Evolutionary conservation across 2,329 filamentous ascomycete species (phyloP).

Genomic region (Zasmidium citrigriseum): DNA sequence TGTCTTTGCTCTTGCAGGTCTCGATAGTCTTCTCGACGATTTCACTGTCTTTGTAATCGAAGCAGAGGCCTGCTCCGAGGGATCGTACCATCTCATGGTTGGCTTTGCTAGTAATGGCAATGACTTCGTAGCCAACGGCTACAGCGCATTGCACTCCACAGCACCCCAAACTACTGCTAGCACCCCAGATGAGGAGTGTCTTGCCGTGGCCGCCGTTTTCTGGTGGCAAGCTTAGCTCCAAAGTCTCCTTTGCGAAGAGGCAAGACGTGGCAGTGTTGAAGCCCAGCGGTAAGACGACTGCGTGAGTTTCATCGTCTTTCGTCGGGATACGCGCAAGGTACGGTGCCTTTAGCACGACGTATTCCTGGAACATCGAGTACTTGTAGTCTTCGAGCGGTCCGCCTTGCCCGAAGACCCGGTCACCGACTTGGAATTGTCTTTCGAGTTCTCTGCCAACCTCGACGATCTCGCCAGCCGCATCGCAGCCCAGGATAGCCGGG

Average conservation of each 20-base stretch:
- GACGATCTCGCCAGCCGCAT: slow-evolving; percentile 29
- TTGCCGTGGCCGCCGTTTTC: not conserved
- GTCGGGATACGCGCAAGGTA: not conserved
- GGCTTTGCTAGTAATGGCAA: slow-evolving; percentile 34
- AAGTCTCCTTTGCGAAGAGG: slow-evolving; percentile 2
- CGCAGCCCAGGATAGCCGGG: slow-evolving; percentile 32
- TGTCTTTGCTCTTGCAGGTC: not conserved
- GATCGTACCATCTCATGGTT: slow-evolving; percentile 43
- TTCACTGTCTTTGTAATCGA: slow-evolving; percentile 44
- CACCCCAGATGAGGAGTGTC: slow-evolving; percentile 53
- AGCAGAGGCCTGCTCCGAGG: slow-evolving; percentile 48
- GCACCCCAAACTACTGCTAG: slow-evolving; percentile 53
- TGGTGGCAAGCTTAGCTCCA: slow-evolving; percentile 21
- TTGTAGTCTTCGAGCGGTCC: not conserved
- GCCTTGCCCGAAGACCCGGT: slow-evolving; percentile 5
- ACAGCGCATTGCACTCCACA: slow-evolving; percentile 51
- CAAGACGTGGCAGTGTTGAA: slow-evolving; percentile 11
- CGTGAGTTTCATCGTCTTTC: not conserved
- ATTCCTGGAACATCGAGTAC: slow-evolving; percentile 6
- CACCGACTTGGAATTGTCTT: slow-evolving; percentile 12
- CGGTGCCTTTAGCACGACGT: not conserved
- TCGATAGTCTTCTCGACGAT: slow-evolving; percentile 1
- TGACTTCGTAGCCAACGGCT: slow-evolving; percentile 46
- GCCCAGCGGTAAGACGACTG: slow-evolving; percentile 6
- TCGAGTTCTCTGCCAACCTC: slow-evolving; percentile 29